Conservation (phyloP, 2,329 filamentous ascomycete genomes). For the Aspergillus sp. region DNA sequence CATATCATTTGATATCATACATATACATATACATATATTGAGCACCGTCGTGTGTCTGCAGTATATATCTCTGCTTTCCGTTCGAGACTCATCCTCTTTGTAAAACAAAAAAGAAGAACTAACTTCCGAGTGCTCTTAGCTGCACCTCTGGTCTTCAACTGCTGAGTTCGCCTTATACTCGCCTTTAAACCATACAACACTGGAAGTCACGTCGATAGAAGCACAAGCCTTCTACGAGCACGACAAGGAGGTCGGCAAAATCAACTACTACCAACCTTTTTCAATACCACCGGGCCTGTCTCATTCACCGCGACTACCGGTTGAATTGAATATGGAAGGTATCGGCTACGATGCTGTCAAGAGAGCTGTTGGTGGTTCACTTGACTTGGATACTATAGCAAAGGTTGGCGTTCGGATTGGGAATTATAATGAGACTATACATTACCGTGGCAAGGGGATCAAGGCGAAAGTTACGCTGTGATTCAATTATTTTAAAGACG, state of each 20-base stretch:
- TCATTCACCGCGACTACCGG: slow-evolving; percentile 73
- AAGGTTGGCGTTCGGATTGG: slow-evolving; percentile 73
- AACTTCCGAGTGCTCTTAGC: slow-evolving; percentile 23
- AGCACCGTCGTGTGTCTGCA: slow-evolving; percentile 7
- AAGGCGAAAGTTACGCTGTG: slow-evolving; percentile 59
- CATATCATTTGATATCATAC: slow-evolving; percentile 5
- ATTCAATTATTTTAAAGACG: not conserved
- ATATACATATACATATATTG: slow-evolving; percentile 9
- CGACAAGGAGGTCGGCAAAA: slow-evolving; percentile 73
- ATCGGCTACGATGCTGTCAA: slow-evolving; percentile 81
- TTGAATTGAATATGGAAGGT: slow-evolving; percentile 73
- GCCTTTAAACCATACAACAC: slow-evolving; percentile 68
- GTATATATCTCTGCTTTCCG: slow-evolving; percentile 26
- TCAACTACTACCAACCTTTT: slow-evolving; percentile 73
- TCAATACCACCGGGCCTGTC: slow-evolving; percentile 72
- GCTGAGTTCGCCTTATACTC: slow-evolving; percentile 82
- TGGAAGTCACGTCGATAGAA: slow-evolving; percentile 77
- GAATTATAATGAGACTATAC: slow-evolving; percentile 70
- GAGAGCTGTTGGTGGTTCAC: slow-evolving; percentile 73
- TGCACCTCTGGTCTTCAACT: slow-evolving; percentile 84
- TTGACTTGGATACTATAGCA: slow-evolving; percentile 78
- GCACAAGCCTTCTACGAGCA: slow-evolving; percentile 85
- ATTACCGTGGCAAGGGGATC: slow-evolving; percentile 70
- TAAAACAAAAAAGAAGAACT: slow-evolving; percentile 11
- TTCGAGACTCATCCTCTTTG: not conserved